Base-by-base conservation (phyloP, 345 rosid species). In the Cardamine occulta region DNA sequence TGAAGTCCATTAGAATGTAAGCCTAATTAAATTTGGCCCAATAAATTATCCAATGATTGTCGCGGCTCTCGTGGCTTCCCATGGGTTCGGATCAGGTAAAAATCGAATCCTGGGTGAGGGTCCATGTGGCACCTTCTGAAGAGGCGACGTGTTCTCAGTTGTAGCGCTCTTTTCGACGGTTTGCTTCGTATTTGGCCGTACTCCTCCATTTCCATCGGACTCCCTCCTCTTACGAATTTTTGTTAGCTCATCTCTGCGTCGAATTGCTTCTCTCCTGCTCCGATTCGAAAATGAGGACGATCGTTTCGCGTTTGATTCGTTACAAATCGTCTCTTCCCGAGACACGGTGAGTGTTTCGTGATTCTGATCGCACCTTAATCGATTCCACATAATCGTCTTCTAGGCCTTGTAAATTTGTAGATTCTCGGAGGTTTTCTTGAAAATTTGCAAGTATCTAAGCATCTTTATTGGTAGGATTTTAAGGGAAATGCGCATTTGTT, bases 261-360 rank as follows among this genome's bases (percentile, higher is more conserved):
- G 53, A 59, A 31, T 72, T 59, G 39, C 39, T 48, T 31, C 6
- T 21, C 48, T 34, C 14, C 26, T 66, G 15, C 65, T 63, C 35
- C 7, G 11, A 63, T 13, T 61, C 58, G 18, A 44, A 47, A 59
- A 75, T 80, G 83, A 80, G 83, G 66, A 75, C 80, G 13, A 80
- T 80, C 44, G 74, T 60, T 5, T 80, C 77, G 49, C 80, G 83
- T 70, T 75, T 80, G 77, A 75, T 75, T 47, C 74, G 72, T 74
- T 23, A 37, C 68, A 57, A 60, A 70, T 70, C 73, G 29, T 70
- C 79, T 21, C 14, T 63, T 56, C 0, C 79, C 9, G 71, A 74
- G 56, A 12, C 53, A 6, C 75, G 75, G 82, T 79, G 67, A 74
- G 72, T 74, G 44, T 23, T 37, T 24, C 42, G 9, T 70, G 18